Base-by-base conservation (phyloP, 257 asterid genomes). In the Verbascum thapsus region DNA sequence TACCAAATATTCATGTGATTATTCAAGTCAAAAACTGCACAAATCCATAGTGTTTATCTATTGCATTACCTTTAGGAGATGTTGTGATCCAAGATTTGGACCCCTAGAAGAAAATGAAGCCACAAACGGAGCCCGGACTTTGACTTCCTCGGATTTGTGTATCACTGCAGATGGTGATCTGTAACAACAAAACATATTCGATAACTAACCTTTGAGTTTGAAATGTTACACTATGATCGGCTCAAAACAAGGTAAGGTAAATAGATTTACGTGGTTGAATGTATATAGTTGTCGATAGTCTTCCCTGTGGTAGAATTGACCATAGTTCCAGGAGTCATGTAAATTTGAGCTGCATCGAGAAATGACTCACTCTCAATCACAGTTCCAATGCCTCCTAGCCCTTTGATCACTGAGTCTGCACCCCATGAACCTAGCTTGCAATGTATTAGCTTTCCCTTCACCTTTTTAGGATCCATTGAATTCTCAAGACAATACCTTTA, bases 101-200 rank as follows among this genome's bases (percentile, higher is more conserved):
- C 98, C 96, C 50, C 95, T 70, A 7, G 98, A 88, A 58, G 98
- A 90, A 77, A 90, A 90, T 42, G 96, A 88, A 51, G 90, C 98
- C 1, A 80, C 70, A 44, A 81, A 80, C 18, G 96, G 96, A 76
- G 98, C 92, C 15, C 58, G 73, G 39, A 86, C 67, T 75, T 79
- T 78, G 48, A 86, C 72, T 75, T 80, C 95, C 68, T 72, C 77
- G 8, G 98, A 79, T 66, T 68, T 86, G 48, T 76, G 49, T 67
- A 91, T 85, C 22, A 78, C 84, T 26, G 95, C 98, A 39, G 79
- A 72, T 52, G 98, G 87, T 19, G 77, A 72, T 72, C 96, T 91
- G 91, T 74, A 74, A n/a, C 37, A 48, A 11, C 67, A 16, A 6
- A 69, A 37, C 20, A 47, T 45, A 18, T 4, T 22, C n/a, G 30